Conservation (phyloP, 106 monocot species). For the Dendrobium chrysotoxum region DNA sequence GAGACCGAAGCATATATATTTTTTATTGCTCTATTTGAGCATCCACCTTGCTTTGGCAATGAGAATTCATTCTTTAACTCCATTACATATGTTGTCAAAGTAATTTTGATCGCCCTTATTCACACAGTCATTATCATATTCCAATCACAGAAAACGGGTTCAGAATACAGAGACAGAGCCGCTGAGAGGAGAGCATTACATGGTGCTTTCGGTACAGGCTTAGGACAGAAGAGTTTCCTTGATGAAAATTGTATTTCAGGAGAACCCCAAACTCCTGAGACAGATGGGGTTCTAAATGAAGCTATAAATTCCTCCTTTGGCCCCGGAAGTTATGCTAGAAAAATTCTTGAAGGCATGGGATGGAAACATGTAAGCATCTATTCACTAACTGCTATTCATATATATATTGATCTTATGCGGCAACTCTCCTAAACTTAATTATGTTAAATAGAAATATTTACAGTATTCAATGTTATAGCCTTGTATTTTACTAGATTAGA, state of each 20-base stretch:
- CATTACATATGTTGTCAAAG: background rate
- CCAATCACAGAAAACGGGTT: constrained; percentile 13
- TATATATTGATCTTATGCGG: background rate
- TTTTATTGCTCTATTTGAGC: background rate
- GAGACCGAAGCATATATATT: background rate
- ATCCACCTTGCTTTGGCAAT: background rate
- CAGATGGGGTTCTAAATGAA: constrained; percentile 28
- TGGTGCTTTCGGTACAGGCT: constrained; percentile 55
- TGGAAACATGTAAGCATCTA: constrained; percentile 65
- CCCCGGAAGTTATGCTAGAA: constrained; percentile 58
- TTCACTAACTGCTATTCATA: background rate
- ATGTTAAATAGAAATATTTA: background rate
- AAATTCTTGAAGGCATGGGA: constrained; percentile 77
- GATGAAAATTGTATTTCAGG: constrained; percentile 14
- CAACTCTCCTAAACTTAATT: background rate
- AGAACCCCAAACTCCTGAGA: constrained; percentile 15
- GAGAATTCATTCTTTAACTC: background rate
- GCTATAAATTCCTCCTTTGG: constrained; percentile 44
- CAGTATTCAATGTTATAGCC: no score
- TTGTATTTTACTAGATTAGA: no score
- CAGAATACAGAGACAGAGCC: constrained; percentile 76
- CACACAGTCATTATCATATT: background rate
- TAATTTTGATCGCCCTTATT: background rate
- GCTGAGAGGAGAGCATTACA: constrained; percentile 77
- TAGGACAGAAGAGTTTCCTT: constrained; percentile 37